These are phyloP conservation scores for Vitis hybrid DNA, from an alignment of 177 flowering plant species.

Conservation along the genomic window DNA sequence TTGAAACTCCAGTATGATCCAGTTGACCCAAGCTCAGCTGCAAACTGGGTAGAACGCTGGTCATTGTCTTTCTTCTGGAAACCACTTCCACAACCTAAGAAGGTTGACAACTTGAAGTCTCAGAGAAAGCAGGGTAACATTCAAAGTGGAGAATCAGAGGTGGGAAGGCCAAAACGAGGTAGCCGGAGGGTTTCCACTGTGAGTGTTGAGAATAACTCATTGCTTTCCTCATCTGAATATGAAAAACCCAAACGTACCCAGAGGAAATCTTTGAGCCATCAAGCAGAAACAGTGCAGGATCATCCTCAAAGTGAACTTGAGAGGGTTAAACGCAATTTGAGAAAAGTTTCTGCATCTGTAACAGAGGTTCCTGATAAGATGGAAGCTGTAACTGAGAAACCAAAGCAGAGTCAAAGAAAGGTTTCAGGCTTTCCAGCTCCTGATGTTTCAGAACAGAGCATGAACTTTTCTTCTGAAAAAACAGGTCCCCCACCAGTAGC, in stretches of 20 bases:
- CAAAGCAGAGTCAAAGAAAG: conserved; percentile 17
- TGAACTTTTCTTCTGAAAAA: conserved; percentile 15
- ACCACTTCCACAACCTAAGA: conserved; percentile 46
- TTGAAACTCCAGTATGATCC: conserved; percentile 53
- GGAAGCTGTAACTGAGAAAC: conserved; percentile 20
- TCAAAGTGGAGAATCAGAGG: conserved; percentile 33
- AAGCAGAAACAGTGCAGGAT: conserved; percentile 20
- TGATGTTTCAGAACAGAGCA: conserved; percentile 12
- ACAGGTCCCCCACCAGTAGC: not conserved
- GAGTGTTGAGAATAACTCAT: conserved; percentile 36
- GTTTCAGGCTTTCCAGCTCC: conserved; percentile 7
- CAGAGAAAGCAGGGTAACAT: conserved; percentile 34
- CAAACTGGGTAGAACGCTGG: conserved; percentile 90
- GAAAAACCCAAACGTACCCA: conserved; percentile 31
- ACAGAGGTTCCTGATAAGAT: conserved; percentile 14
- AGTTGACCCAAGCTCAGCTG: conserved; percentile 63
- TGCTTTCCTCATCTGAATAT: conserved; percentile 31
- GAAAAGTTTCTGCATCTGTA: conserved; percentile 26
- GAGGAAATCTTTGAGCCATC: conserved; percentile 19
- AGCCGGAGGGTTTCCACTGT: conserved; percentile 37
- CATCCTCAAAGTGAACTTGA: conserved; percentile 33
- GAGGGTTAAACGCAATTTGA: conserved; percentile 34
- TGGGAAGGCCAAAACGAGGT: conserved; percentile 45
- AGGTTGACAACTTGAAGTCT: conserved; percentile 29
- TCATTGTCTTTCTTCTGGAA: conserved; percentile 55